Evolutionary conservation across 495 filamentous ascomycete genomes (phyloP).

Genomic region (Pseudevernia furfuracea): DNA sequence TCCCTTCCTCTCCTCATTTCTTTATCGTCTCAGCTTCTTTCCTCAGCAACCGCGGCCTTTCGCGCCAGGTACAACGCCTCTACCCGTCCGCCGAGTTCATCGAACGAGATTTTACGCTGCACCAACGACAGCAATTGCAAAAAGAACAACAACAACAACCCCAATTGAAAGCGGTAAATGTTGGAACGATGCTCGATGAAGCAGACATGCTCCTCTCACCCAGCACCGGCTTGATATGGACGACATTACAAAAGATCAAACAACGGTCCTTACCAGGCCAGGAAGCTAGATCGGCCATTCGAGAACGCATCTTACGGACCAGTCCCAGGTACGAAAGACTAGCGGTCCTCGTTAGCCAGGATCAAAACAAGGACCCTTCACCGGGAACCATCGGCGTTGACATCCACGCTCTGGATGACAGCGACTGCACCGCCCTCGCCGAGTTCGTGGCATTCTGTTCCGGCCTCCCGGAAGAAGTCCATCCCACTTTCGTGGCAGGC

Average conservation of each 20-base stretch:
- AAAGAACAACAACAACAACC: background rate
- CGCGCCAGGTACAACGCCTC: constrained; percentile 39
- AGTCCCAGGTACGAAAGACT: constrained; percentile 60
- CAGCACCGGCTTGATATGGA: constrained; percentile 58
- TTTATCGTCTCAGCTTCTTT: constrained; percentile 46
- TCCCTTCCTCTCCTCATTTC: constrained; percentile 20
- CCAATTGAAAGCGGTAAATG: background rate
- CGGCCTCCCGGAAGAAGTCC: constrained; percentile 35
- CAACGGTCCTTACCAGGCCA: constrained; percentile 63
- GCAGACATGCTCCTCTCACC: constrained; percentile 73
- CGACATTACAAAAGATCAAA: constrained; percentile 65
- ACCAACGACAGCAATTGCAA: background rate
- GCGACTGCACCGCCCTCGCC: constrained; percentile 46
- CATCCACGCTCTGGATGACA: constrained; percentile 29
- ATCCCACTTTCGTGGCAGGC: constrained; percentile 49
- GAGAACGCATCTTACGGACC: constrained; percentile 49
- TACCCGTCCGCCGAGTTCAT: constrained; percentile 50
- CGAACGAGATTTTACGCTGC: constrained; percentile 49
- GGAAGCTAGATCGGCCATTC: constrained; percentile 40
- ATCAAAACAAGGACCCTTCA: constrained; percentile 20
- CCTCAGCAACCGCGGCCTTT: constrained; percentile 37
- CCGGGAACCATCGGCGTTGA: constrained; percentile 31
- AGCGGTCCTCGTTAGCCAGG: constrained; percentile 60
- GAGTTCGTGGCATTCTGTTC: constrained; percentile 48
- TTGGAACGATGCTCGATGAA: constrained; percentile 43